Conservation (phyloP, 768 basidiomycete species). For the Boletellus sp. region DNA sequence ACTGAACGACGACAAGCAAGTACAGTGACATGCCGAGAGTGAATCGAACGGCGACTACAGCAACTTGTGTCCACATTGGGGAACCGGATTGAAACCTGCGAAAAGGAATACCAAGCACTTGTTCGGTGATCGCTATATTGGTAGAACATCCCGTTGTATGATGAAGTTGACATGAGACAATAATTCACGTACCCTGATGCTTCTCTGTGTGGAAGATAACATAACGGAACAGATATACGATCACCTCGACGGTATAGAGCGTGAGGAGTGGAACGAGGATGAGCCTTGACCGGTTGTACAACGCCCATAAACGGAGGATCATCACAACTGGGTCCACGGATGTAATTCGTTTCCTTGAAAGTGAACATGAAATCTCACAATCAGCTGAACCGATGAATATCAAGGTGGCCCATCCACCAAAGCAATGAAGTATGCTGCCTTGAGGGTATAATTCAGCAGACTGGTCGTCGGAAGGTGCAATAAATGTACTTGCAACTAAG, state of each 20-base stretch:
- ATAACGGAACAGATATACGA: not conserved
- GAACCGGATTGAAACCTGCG: too few species aligned
- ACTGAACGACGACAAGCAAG: too few species aligned
- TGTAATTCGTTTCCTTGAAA: not conserved
- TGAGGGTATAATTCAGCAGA: too few species aligned
- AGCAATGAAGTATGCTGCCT: not conserved
- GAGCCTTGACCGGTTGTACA: not conserved
- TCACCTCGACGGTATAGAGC: not conserved
- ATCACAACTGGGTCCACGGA: not conserved
- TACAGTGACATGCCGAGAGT: too few species aligned
- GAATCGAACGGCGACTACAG: too few species aligned
- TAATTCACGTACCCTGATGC: too few species aligned
- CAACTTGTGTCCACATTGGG: too few species aligned
- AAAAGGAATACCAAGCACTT: too few species aligned
- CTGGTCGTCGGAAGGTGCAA: not conserved
- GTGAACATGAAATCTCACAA: not conserved
- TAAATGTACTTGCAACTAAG: not conserved
- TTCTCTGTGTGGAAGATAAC: not conserved
- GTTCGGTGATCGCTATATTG: too few species aligned
- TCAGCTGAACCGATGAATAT: not conserved
- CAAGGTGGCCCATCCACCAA: not conserved
- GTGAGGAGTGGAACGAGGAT: not conserved
- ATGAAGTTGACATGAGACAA: too few species aligned
- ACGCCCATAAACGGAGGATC: not conserved
- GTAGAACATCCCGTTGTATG: too few species aligned